Evolutionary conservation across 345 rosid genomes (phyloP).

Genomic region (Syzygium aqueum): DNA sequence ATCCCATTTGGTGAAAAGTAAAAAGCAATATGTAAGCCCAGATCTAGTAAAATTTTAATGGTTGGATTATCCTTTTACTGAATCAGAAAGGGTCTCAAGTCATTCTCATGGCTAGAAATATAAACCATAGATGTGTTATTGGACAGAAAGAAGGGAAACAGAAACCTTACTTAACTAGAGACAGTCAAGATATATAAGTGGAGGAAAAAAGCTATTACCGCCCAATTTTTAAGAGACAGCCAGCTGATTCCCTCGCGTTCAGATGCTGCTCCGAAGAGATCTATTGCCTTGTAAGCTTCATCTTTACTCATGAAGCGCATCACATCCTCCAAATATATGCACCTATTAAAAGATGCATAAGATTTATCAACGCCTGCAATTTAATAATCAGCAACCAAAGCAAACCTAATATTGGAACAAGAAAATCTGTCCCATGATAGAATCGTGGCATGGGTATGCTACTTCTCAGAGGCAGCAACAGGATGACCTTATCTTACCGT

Average conservation of each 20-base stretch:
- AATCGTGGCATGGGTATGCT: background rate
- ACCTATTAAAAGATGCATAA: background rate
- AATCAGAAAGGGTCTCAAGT: background rate
- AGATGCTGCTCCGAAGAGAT: conserved; percentile 14
- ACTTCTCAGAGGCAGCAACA: background rate
- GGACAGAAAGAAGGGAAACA: background rate
- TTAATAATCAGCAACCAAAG: background rate
- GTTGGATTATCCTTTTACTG: background rate
- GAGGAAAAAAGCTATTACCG: conserved; percentile 14
- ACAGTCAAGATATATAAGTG: background rate
- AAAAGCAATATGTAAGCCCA: background rate
- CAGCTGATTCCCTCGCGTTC: conserved; percentile 26
- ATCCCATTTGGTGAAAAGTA: background rate
- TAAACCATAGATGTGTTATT: background rate
- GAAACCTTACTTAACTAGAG: background rate
- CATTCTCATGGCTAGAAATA: background rate
- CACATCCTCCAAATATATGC: conserved; percentile 26
- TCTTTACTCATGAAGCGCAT: conserved; percentile 32
- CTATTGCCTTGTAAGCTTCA: conserved; percentile 27
- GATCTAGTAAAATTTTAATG: background rate
- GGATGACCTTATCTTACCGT: background rate
- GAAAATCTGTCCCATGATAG: background rate
- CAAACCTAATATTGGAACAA: background rate
- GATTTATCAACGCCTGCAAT: conserved; percentile 1
- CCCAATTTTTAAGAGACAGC: conserved; percentile 25